A percentile compares a stretch with the other conserved stretches of the same genome.
phyloP scores from a whole-genome alignment of 1,284 basidiomycete genomes.

The Microbotryum lychnidis-dioicae region DNA sequence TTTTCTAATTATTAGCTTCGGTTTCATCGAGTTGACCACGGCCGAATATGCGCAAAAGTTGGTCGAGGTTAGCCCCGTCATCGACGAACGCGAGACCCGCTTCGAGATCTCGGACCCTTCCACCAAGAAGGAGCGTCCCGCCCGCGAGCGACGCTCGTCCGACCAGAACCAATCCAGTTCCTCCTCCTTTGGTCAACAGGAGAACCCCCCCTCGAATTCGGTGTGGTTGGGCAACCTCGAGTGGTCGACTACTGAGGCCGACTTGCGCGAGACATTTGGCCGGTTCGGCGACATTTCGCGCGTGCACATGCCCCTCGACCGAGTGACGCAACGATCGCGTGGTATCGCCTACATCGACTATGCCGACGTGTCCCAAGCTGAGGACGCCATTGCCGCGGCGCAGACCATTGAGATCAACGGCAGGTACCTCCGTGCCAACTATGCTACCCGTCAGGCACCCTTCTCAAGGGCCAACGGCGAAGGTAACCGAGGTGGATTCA shows the following conservation, averaged over 20 bases:
- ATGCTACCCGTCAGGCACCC: background rate
- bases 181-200: conserved; percentile 30
- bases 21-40: conserved; percentile 75
- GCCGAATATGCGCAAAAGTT: conserved; percentile 62
- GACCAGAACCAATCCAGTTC: conserved; percentile 35
- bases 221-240: conserved; percentile 88
- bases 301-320: conserved; percentile 84
- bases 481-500: no score
- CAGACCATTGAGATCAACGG: background rate
- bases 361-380: conserved; percentile 65
- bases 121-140: conserved; percentile 47
- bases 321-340: conserved; percentile 79
- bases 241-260: conserved; percentile 70
- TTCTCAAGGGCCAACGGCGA: no score
- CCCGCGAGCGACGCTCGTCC: conserved; percentile 59
- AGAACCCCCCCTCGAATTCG: conserved; percentile 54
- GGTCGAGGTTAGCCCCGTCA: conserved; percentile 58
- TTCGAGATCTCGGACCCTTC: conserved; percentile 66
- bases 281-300: conserved; percentile 66
- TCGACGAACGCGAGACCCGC: conserved; percentile 85
- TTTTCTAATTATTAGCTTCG: conserved; percentile 49
- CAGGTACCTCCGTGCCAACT: background rate
- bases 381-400: conserved; percentile 60
- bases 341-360: conserved; percentile 98
- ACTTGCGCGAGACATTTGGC: conserved; percentile 80